phyloP scores from a whole-genome alignment of 23 red algal species.

The Gracilaria vermiculophylla region DNA sequence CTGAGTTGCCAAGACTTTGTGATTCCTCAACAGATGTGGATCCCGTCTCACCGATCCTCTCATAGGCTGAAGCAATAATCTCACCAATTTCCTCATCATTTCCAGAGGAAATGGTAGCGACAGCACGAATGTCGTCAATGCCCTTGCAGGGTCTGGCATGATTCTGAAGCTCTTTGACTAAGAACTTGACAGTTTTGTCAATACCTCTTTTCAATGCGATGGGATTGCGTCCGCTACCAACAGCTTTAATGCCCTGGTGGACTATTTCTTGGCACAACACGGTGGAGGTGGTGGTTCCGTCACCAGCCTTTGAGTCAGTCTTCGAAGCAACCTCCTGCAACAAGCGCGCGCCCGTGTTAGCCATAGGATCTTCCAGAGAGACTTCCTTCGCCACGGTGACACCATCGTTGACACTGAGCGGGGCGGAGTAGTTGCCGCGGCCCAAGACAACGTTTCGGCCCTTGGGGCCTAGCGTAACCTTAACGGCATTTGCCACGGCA shows the following conservation, averaged over 20 bases:
- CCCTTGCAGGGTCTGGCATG: conserved; percentile 67
- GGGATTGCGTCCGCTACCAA: conserved; percentile 88
- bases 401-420: conserved; percentile 96
- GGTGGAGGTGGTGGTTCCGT: conserved; percentile 98
- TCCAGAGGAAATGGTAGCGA: conserved; percentile 95
- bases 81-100: conserved; percentile 89
- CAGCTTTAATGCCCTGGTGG: conserved; percentile 85
- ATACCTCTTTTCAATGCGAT: conserved; percentile 92
- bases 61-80: conserved; percentile 95
- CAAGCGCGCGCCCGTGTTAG: conserved; percentile 90
- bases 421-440: conserved; percentile 77
- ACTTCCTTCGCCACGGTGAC: conserved; percentile 98
- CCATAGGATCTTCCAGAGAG: conserved; percentile 82
- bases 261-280: conserved; percentile 94
- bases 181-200: conserved; percentile 80
- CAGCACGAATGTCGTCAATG: conserved; percentile 89
- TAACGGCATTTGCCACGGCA: conserved; percentile 98
- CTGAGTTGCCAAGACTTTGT: conserved; percentile 87
- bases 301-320: conserved; percentile 96
- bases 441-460: conserved; percentile 98
- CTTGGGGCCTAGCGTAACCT: conserved; percentile 95
- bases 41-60: conserved; percentile 87
- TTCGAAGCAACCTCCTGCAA: conserved; percentile 98
- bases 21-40: conserved; percentile 96
- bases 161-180: conserved; percentile 69